Evolutionary conservation across 1,284 basidiomycete species (phyloP).

Genomic region (Agroathelia rolfsii): DNA sequence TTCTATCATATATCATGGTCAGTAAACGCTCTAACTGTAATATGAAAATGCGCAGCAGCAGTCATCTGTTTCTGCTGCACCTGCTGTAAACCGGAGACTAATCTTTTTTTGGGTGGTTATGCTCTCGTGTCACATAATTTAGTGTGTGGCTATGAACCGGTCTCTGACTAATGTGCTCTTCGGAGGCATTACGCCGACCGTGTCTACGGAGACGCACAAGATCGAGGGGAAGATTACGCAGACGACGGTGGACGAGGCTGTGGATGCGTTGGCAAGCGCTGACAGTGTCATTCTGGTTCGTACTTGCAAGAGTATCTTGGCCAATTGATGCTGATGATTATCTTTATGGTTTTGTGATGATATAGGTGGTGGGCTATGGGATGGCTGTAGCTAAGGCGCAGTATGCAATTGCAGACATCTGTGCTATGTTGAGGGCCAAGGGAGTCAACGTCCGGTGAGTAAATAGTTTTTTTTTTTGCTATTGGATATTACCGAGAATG

Average conservation of each 20-base stretch:
- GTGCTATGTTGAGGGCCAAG: constrained; percentile 56
- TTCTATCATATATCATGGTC: constrained; percentile 86
- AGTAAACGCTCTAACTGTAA: constrained; percentile 14
- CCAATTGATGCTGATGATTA: neutral
- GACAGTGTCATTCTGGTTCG: constrained; percentile 75
- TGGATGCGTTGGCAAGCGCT: constrained; percentile 64
- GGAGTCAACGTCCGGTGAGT: constrained; percentile 68
- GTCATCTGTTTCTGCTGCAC: constrained; percentile 13
- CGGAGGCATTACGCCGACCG: constrained; percentile 61
- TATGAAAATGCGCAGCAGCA: constrained; percentile 4
- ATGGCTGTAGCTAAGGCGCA: constrained; percentile 88
- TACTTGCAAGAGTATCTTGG: neutral
- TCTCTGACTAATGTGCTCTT: constrained; percentile 72
- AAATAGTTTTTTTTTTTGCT: constrained; percentile 10
- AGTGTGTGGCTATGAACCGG: constrained; percentile 87
- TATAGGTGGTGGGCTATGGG: constrained; percentile 74
- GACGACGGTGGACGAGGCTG: constrained; percentile 68
- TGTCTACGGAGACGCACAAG: constrained; percentile 48
- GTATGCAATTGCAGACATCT: constrained; percentile 78
- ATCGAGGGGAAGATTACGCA: constrained; percentile 75
- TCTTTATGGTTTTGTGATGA: constrained; percentile 8
- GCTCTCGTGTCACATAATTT: too few relatives aligned
- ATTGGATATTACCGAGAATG: constrained; percentile 6
- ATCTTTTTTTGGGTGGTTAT: too few relatives aligned
- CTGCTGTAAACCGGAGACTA: neutral